These are phyloP conservation scores for Discostella stelligeroides DNA, from an alignment of 108 stramenopile genomes.

Conservation along the genomic window DNA sequence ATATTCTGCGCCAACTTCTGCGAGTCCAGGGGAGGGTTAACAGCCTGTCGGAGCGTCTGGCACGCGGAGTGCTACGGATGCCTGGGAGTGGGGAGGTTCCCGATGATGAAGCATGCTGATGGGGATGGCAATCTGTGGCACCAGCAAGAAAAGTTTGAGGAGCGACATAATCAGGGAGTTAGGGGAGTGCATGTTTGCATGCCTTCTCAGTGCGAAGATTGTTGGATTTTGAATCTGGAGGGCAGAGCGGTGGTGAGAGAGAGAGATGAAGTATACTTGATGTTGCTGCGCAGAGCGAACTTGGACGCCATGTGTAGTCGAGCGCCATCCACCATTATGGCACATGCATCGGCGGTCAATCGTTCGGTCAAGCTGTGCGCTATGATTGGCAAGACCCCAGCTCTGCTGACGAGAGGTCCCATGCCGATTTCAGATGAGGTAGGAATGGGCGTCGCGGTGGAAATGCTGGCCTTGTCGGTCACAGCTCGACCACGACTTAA, in stretches of 20 bases:
- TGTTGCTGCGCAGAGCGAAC: background rate
- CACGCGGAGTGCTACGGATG: no score
- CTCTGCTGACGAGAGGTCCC: constrained; percentile 8
- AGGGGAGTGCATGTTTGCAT: no score
- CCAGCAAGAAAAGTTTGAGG: background rate
- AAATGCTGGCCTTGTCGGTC: background rate
- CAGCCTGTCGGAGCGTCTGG: no score
- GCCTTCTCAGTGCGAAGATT: no score
- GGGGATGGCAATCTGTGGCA: background rate
- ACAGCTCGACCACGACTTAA: background rate
- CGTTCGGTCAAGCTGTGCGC: background rate
- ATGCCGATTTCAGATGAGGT: background rate
- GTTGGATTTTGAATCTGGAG: no score
- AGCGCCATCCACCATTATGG: background rate
- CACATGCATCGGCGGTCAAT: background rate
- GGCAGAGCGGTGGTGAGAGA: background rate
- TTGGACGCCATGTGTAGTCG: no score
- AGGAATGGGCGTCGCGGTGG: background rate
- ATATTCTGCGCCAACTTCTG: no score
- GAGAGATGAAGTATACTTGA: background rate
- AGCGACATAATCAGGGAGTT: background rate
- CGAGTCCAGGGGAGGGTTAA: no score
- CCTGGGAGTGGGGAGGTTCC: no score
- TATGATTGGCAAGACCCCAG: background rate
- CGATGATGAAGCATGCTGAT: no score